A percentile compares a stretch with the other conserved stretches of the same genome.
These are phyloP conservation scores for Elasticomyces elasticus DNA, from an alignment of 495 filamentous ascomycete genomes.

Conservation along the genomic window DNA sequence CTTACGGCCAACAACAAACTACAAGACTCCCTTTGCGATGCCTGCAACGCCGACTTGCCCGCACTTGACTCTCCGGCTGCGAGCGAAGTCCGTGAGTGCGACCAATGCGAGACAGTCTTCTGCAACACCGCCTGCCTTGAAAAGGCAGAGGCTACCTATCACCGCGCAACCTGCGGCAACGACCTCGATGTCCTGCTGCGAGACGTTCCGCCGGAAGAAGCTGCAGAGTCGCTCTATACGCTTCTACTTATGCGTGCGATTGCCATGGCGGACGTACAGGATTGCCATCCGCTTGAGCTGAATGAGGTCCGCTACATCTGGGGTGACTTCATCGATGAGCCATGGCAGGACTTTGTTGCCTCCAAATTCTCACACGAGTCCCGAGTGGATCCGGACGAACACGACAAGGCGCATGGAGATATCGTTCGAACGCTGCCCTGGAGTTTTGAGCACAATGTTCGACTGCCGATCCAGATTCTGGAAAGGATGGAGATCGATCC, in stretches of 20 bases:
- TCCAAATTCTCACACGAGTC: background rate
- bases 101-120: slow-evolving; percentile 75
- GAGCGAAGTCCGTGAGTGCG: slow-evolving; percentile 42
- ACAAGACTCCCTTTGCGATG: slow-evolving; percentile 73
- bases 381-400: background rate
- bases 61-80: slow-evolving; percentile 28
- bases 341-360: background rate
- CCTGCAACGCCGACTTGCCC: slow-evolving; percentile 67
- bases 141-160: slow-evolving; percentile 64
- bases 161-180: slow-evolving; percentile 75
- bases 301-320: slow-evolving; percentile 85
- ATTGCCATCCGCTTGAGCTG: slow-evolving; percentile 71
- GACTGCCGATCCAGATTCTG: slow-evolving; percentile 71
- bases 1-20: slow-evolving; percentile 74
- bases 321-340: slow-evolving; percentile 52
- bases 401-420: slow-evolving; percentile 36
- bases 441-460: slow-evolving; percentile 75
- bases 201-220: slow-evolving; percentile 60
- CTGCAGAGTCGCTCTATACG: slow-evolving; percentile 63
- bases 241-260: slow-evolving; percentile 52
- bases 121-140: slow-evolving; percentile 66
- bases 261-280: slow-evolving; percentile 77
- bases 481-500: slow-evolving; percentile 87
- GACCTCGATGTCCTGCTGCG: slow-evolving; percentile 70
- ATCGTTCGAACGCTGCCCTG: slow-evolving; percentile 64